Conservation (phyloP, 768 basidiomycete genomes). For the Daedalea quercina region DNA sequence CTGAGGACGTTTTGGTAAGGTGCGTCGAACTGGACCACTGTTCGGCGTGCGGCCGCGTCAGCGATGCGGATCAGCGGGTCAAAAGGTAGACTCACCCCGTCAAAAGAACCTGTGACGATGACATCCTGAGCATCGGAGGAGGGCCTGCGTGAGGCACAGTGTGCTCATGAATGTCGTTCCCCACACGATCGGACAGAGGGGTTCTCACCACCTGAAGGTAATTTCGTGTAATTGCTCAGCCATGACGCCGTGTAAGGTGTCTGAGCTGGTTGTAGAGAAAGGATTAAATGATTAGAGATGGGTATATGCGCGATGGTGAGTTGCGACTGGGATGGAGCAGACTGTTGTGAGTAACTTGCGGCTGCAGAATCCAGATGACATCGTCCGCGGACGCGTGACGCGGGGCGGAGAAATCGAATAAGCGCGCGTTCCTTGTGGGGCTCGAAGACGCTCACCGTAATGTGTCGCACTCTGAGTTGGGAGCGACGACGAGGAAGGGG, state of each 20-base stretch:
- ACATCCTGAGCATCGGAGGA: constrained; percentile 47
- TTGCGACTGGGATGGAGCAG: too few relatives aligned
- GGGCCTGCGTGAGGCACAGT: constrained; percentile 44
- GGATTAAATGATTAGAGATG: too few relatives aligned
- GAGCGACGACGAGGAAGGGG: too few relatives aligned
- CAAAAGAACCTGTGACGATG: constrained; percentile 73
- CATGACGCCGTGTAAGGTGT: constrained; percentile 9
- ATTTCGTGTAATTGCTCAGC: constrained; percentile 17
- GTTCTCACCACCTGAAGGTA: constrained; percentile 15
- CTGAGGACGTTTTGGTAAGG: constrained; percentile 41
- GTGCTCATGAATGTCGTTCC: background rate
- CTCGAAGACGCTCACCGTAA: too few relatives aligned
- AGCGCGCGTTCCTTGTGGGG: too few relatives aligned
- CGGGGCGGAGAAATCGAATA: too few relatives aligned
- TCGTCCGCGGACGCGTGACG: too few relatives aligned
- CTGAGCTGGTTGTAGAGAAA: too few relatives aligned
- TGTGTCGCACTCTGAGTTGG: too few relatives aligned
- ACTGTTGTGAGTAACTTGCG: too few relatives aligned
- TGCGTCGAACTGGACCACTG: constrained; percentile 59
- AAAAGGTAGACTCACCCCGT: constrained; percentile 42
- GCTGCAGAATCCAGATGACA: too few relatives aligned
- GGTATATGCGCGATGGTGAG: too few relatives aligned
- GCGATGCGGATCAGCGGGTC: constrained; percentile 4
- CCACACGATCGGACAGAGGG: background rate
- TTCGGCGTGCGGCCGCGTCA: constrained; percentile 1